Conservation (phyloP, 768 basidiomycete genomes). For the Suillus decipiens region DNA sequence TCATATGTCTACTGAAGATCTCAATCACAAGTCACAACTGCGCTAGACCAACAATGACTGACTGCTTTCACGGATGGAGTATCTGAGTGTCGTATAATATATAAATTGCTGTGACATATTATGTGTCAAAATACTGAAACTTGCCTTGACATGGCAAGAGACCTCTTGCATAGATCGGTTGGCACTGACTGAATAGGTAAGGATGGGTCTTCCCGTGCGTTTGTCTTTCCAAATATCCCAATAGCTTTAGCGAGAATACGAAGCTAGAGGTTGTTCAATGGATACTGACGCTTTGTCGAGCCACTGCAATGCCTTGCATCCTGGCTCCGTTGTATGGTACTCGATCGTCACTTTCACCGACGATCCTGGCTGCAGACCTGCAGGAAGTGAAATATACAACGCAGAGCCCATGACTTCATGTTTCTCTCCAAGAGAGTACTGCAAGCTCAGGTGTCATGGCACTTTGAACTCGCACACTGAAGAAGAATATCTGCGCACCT, state of each 20-base stretch:
- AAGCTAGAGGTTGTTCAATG: not conserved
- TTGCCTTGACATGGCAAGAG: conserved; percentile 79
- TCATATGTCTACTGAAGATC: conserved; percentile 63
- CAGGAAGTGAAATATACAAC: conserved; percentile 58
- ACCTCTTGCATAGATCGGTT: conserved; percentile 86
- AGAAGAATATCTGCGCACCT: conserved; percentile 39
- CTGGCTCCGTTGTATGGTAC: conserved; percentile 74
- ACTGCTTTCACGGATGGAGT: conserved; percentile 87
- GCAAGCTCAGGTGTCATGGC: not conserved
- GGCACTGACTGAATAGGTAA: conserved; percentile 91
- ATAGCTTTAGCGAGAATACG: not conserved
- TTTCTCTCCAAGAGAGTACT: conserved; percentile 58
- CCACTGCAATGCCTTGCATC: conserved; percentile 81
- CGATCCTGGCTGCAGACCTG: conserved; percentile 35
- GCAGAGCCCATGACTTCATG: conserved; percentile 80
- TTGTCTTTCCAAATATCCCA: conserved; percentile 47
- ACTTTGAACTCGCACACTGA: not conserved
- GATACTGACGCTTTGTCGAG: conserved; percentile 68
- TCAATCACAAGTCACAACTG: conserved; percentile 1
- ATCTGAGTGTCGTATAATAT: conserved; percentile 44
- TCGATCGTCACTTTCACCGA: conserved; percentile 49
- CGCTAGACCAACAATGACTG: conserved; percentile 24
- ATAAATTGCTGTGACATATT: not conserved
- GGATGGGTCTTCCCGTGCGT: conserved; percentile 85
- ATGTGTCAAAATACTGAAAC: not conserved